A percentile compares a stretch with the other conserved stretches of the same genome.
Evolutionary conservation across 2,329 filamentous ascomycete species (phyloP).

Genomic region (Fusarium keratoplasticum): DNA sequence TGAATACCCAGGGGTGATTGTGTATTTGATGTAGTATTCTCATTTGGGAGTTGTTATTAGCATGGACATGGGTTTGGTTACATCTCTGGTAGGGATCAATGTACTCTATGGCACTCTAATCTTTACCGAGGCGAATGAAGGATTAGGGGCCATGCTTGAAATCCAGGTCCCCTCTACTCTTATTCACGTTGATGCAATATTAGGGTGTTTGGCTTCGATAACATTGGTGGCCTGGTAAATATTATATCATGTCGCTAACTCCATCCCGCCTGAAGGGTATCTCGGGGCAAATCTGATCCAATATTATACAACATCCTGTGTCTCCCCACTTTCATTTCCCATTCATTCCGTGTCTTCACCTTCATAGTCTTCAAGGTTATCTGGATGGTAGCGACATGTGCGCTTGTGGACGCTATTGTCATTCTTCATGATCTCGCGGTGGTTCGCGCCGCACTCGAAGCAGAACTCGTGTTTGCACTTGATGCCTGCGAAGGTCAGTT

Average conservation of each 20-base stretch:
- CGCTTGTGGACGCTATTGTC: constrained; percentile 50
- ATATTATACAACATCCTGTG: neutral
- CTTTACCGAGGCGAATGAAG: neutral
- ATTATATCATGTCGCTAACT: neutral
- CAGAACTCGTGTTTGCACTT: constrained; percentile 52
- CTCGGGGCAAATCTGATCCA: neutral
- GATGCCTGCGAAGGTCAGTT: constrained; percentile 46
- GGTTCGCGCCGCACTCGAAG: constrained; percentile 52
- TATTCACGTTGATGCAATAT: neutral
- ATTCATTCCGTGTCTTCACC: neutral
- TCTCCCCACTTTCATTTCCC: neutral
- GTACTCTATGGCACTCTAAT: neutral
- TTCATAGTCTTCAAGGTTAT: constrained; percentile 26
- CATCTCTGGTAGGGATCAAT: neutral
- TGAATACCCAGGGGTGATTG: constrained; percentile 11
- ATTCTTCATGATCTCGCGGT: constrained; percentile 46
- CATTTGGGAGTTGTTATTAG: neutral
- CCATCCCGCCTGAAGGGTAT: neutral
- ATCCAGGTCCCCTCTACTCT: neutral
- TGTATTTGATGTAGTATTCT: constrained; percentile 3
- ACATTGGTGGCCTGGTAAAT: neutral
- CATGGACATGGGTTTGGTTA: neutral
- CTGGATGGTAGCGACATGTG: constrained; percentile 47
- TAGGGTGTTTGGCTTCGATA: neutral
- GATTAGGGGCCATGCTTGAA: neutral